Percentiles rank a stretch among this genome's conserved stretches.
phyloP scores from a whole-genome alignment of 805 yeast species.

The Candida endomychidarum region DNA sequence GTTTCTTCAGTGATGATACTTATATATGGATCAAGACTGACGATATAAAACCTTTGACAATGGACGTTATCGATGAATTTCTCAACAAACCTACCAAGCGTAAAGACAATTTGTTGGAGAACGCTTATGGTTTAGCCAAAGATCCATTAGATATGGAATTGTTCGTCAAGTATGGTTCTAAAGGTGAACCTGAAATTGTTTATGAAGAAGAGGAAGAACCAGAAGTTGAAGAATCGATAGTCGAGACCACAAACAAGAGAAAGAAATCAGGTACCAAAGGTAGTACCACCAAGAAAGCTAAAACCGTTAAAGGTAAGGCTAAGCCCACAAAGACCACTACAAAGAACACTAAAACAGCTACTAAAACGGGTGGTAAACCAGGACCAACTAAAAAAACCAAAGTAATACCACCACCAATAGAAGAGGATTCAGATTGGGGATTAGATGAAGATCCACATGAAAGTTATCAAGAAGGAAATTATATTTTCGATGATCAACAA shows the following conservation, averaged over 20 bases:
- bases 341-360: background rate
- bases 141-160: slow-evolving; percentile 43
- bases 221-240: slow-evolving; percentile 13
- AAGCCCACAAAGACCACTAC: slow-evolving; percentile 11
- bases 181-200: slow-evolving; percentile 43
- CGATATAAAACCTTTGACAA: slow-evolving; percentile 50
- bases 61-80: slow-evolving; percentile 42
- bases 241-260: slow-evolving; percentile 9
- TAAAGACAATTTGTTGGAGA: slow-evolving; percentile 44
- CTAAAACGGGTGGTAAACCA: slow-evolving; percentile 4
- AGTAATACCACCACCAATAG: slow-evolving; percentile 8
- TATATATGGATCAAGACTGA: slow-evolving; percentile 61
- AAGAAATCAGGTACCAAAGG: slow-evolving; percentile 7
- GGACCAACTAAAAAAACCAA: slow-evolving; percentile 11
- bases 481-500: slow-evolving; percentile 31
- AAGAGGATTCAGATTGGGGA: slow-evolving; percentile 44
- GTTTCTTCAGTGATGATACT: slow-evolving; percentile 71
- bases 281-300: slow-evolving; percentile 1
- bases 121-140: slow-evolving; percentile 55
- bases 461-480: slow-evolving; percentile 28
- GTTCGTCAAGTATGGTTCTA: slow-evolving; percentile 42
- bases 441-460: slow-evolving; percentile 34
- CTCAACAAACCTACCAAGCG: slow-evolving; percentile 29
- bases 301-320: no score
- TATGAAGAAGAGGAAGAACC: slow-evolving; percentile 14